phyloP scores from a whole-genome alignment of 805 yeast genomes.

The Teunomyces gatunensis region DNA sequence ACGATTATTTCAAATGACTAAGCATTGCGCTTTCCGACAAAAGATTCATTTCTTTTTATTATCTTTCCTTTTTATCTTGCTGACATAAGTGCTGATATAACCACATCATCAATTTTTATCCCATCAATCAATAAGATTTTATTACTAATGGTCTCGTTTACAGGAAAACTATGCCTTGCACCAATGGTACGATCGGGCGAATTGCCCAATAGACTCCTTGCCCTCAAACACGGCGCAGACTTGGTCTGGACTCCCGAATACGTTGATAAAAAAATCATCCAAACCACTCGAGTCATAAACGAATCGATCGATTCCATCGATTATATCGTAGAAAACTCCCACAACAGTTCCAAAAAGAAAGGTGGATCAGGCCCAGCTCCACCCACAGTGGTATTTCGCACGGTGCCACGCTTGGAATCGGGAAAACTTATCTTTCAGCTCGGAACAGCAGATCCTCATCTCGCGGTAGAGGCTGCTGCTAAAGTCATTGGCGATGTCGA shows the following conservation, averaged over 20 bases:
- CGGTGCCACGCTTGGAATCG: constrained; percentile 60
- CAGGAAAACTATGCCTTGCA: constrained; percentile 80
- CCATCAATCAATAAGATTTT: not conserved
- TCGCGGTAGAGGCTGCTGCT: constrained; percentile 87
- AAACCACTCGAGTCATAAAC: constrained; percentile 66
- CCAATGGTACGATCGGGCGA: constrained; percentile 98
- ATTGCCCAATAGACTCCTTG: constrained; percentile 79
- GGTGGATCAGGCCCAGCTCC: constrained; percentile 32
- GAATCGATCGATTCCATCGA: constrained; percentile 57
- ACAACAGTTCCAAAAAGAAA: constrained; percentile 35
- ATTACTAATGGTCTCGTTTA: constrained; percentile 46
- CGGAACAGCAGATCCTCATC: constrained; percentile 79
- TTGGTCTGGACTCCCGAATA: constrained; percentile 95
- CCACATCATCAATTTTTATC: not conserved
- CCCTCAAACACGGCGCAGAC: constrained; percentile 86
- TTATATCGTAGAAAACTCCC: constrained; percentile 35
- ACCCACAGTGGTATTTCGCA: constrained; percentile 68
- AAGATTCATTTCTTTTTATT: too few species aligned
- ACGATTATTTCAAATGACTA: not conserved
- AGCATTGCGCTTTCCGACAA: not conserved
- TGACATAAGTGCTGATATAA: not conserved
- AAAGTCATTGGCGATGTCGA: constrained; percentile 82
- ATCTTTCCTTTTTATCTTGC: not conserved
- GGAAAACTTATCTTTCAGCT: constrained; percentile 79
- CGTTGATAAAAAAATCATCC: constrained; percentile 77